phyloP scores from a whole-genome alignment of 2,329 filamentous ascomycete species.

The Diaporthe citri region DNA sequence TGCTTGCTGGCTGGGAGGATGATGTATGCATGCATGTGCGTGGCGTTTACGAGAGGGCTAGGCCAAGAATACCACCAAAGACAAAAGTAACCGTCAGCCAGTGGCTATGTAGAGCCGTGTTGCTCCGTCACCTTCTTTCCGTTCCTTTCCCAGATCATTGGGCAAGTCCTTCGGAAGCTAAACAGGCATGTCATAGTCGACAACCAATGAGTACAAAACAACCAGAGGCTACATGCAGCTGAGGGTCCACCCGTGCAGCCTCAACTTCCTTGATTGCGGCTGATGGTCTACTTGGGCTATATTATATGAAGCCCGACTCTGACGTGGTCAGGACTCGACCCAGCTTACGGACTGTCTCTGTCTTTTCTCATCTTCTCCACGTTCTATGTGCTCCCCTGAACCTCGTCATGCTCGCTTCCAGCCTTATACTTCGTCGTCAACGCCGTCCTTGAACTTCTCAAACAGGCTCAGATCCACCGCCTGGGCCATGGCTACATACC shows the following conservation, averaged over 20 bases:
- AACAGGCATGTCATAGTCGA: constrained; percentile 1
- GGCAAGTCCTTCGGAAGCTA: constrained; percentile 6
- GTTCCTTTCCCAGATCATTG: constrained; percentile 10
- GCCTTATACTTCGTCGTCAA: constrained; percentile 41
- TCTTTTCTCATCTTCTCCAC: not conserved
- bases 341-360: not conserved
- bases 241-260: constrained; percentile 6
- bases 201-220: constrained; percentile 28
- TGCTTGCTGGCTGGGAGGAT: not conserved
- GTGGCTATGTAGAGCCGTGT: constrained; percentile 9
- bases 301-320: constrained; percentile 1
- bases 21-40: constrained; percentile 35
- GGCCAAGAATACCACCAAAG: constrained; percentile 37
- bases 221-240: constrained; percentile 4
- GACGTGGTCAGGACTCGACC: not conserved
- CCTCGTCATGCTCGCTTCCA: not conserved
- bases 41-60: constrained; percentile 39
- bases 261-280: not conserved
- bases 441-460: constrained; percentile 48
- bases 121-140: not conserved
- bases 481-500: constrained; percentile 68
- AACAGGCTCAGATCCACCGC: constrained; percentile 67
- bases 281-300: constrained; percentile 14
- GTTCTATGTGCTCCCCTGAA: not conserved
- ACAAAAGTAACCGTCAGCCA: constrained; percentile 29